Conservation (phyloP, 305 asterid genomes). For the Fraxinus velutina region DNA sequence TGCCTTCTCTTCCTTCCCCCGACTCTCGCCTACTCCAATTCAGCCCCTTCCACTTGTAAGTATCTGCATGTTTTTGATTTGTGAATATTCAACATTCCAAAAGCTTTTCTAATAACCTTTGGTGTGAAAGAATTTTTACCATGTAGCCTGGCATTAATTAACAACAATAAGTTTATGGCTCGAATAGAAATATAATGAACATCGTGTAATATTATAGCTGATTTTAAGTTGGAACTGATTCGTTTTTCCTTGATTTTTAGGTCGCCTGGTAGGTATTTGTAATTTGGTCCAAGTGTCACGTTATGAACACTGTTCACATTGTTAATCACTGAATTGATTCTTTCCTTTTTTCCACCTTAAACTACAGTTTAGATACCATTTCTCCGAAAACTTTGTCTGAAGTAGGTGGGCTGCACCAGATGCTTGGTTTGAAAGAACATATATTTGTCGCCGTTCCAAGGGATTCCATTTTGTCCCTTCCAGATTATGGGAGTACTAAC, state of each 20-base stretch:
- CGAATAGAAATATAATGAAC: not conserved
- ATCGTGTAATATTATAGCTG: not conserved
- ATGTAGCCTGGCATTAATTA: not conserved
- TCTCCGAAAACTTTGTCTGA: not conserved
- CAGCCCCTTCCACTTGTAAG: conserved; percentile 84
- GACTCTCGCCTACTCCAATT: conserved; percentile 68
- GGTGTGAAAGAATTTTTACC: not conserved
- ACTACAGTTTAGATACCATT: conserved; percentile 35
- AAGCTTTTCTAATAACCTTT: not conserved
- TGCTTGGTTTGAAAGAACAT: conserved; percentile 65
- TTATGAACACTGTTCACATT: not conserved
- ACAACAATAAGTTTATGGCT: not conserved
- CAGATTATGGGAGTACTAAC: conserved; percentile 61
- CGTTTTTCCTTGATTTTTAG: not conserved
- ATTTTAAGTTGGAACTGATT: not conserved
- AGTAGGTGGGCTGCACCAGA: conserved; percentile 69
- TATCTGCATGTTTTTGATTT: not conserved
- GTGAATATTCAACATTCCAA: conserved; percentile 4
- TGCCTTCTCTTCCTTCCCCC: conserved; percentile 67
- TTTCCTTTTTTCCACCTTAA: not conserved
- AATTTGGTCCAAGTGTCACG: not conserved
- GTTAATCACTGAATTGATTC: not conserved
- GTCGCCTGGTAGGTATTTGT: conserved; percentile 29
- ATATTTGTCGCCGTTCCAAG: conserved; percentile 66
- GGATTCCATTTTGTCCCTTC: conserved; percentile 69